Base-by-base conservation (phyloP, 805 yeast species). In the Starmerella apis region DNA sequence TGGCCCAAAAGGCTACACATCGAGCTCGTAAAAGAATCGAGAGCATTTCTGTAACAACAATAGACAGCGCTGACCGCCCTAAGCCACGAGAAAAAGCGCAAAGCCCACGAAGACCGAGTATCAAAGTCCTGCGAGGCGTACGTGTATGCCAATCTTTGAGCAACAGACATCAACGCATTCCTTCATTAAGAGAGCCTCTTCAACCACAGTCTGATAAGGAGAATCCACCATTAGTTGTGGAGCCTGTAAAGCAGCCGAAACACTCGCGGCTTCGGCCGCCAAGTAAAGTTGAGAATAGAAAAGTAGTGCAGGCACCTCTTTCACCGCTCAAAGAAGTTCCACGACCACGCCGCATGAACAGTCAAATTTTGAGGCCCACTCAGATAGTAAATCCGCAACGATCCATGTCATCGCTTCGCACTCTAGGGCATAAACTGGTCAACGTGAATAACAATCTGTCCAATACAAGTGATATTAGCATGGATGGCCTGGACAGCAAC, bases 251-350 rank as follows among this genome's bases (percentile, higher is more conserved):
- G 35, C 11, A 6, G 16, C 35, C 24, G 36, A 14, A n/a, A n/a
- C n/a, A n/a, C 18, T 14, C 44, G 33, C 46, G 49, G n/a, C 37
- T 50, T 14, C 35, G 20, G 18, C 48, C 47, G 23, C 55, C 55
- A 9, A 48, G 52, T 11, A n/a, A 7, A 9, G 39, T 51, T 6
- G 55, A 38, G 45, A 42, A 48, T 25, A 43, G 51, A 11, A 25
- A 39, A 4, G 39, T 49, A 3, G 37, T 41, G 13, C 22, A 42
- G 16, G 22, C 19, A 3, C 36, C 28, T 3, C 37, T 13, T 6
- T 31, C 37, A 19, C 37, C 27, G 2, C 47, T 44, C 4, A 27
- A 16, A 3, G 47, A 32, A 16, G 27, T 13, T 2, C 42, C 42
- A 14, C 36, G 22, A 11, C 36, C 46, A 11, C 25, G 42, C 14